Percentiles rank a stretch among this genome's conserved stretches.
Conservation (phyloP, 192 early-diverging fungal species). For the Entomortierella lignicola region DNA sequence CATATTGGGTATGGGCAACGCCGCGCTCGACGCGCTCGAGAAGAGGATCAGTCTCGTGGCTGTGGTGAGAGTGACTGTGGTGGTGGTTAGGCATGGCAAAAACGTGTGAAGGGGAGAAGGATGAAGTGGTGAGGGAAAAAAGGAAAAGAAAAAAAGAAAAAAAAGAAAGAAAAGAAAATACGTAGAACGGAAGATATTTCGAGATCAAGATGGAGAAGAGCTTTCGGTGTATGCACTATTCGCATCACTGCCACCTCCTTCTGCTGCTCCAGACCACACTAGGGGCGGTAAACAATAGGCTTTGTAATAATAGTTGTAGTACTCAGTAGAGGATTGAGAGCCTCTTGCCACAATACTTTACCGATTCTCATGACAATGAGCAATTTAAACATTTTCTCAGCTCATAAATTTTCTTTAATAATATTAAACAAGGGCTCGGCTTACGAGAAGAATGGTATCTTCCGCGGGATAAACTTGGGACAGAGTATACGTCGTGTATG, state of each 20-base stretch:
- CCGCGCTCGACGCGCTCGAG: constrained; percentile 43
- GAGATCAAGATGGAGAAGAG: not conserved
- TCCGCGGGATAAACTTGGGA: constrained; percentile 22
- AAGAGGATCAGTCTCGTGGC: constrained; percentile 48
- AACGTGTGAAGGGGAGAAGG: constrained; percentile 3
- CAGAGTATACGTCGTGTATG: not conserved
- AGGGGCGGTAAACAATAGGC: not conserved
- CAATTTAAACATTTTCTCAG: no score
- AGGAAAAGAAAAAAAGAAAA: constrained; percentile 6
- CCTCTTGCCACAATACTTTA: no score
- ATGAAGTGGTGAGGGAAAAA: constrained; percentile 6
- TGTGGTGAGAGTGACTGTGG: constrained; percentile 12
- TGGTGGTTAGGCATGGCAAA: constrained; percentile 25
- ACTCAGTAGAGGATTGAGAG: not conserved
- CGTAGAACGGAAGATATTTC: not conserved
- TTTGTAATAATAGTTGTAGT: not conserved
- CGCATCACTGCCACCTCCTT: constrained; percentile 3
- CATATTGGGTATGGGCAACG: constrained; percentile 11
- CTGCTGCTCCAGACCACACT: not conserved
- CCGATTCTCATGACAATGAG: no score
- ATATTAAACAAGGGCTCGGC: not conserved
- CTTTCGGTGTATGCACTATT: not conserved
- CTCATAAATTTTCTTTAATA: not conserved
- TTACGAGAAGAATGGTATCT: constrained; percentile 20
- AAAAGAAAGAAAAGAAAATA: not conserved